Percentiles rank a stretch among this genome's conserved stretches.
Evolutionary conservation across 148 eudicot species (phyloP).

Genomic region (Vaccinium myrtillus): DNA sequence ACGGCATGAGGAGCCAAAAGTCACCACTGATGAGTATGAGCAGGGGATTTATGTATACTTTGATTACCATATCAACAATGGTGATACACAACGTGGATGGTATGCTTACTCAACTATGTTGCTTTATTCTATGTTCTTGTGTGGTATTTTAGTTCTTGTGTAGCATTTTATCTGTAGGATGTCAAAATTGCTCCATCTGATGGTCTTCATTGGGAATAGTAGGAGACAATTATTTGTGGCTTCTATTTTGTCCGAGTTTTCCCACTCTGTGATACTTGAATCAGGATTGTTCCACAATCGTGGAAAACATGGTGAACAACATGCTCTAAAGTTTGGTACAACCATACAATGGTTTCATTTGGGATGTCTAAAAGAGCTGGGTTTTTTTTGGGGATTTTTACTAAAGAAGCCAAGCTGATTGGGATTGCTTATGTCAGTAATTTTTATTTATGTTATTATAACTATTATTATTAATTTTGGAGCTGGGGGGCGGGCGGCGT

Average conservation of each 20-base stretch:
- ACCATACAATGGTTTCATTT: background rate
- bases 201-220: too few species aligned
- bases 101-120: slow-evolving; percentile 33
- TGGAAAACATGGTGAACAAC: background rate
- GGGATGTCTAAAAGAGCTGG: background rate
- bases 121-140: background rate
- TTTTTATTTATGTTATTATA: background rate
- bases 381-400: background rate
- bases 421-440: background rate
- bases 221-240: too few species aligned
- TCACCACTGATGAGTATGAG: slow-evolving; percentile 95
- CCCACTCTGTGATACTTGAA: too few species aligned
- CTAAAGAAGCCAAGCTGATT: background rate
- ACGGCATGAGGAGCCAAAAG: slow-evolving; percentile 93
- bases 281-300: background rate
- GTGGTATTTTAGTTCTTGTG: background rate
- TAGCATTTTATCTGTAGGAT: too few species aligned
- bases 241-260: background rate
- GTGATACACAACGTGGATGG: slow-evolving; percentile 90
- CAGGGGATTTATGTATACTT: slow-evolving; percentile 96
- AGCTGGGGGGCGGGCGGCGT: background rate
- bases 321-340: background rate
- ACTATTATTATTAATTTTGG: background rate
- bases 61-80: slow-evolving; percentile 69
- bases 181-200: background rate